phyloP scores from a whole-genome alignment of 441 rosid genomes.

The Kokia cookei region DNA sequence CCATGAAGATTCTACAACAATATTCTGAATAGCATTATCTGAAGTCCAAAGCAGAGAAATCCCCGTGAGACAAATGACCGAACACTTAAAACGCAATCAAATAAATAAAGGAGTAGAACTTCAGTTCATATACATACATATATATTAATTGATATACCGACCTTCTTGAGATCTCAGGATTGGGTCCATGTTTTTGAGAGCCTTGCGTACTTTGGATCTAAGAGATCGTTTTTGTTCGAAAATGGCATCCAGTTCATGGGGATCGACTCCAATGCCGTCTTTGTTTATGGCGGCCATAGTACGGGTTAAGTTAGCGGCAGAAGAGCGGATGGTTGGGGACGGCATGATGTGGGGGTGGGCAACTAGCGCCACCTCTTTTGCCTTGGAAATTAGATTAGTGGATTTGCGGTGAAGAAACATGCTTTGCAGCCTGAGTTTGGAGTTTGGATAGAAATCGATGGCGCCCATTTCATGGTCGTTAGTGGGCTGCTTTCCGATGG shows the following conservation, averaged over 20 bases:
- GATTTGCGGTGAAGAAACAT: slow-evolving; percentile 12
- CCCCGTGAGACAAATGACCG: slow-evolving; percentile 13
- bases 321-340: neutral
- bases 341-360: neutral
- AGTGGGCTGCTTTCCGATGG: neutral
- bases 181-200: slow-evolving; percentile 36
- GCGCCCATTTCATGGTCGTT: slow-evolving; percentile 14
- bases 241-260: slow-evolving; percentile 24
- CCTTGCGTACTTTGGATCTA: slow-evolving; percentile 33
- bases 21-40: slow-evolving; percentile 33
- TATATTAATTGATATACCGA: neutral
- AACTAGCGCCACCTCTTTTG: neutral
- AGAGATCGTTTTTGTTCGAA: slow-evolving; percentile 28
- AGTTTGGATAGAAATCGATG: slow-evolving; percentile 13
- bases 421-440: neutral
- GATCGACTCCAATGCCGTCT: neutral
- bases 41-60: neutral
- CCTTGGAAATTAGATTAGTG: neutral
- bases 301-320: slow-evolving; percentile 4
- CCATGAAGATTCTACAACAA: slow-evolving; percentile 38
- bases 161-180: slow-evolving; percentile 31
- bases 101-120: neutral
- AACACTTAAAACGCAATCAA: slow-evolving; percentile 14
- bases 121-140: neutral
- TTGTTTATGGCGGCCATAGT: slow-evolving; percentile 10